Evolutionary conservation across 2,329 filamentous ascomycete genomes (phyloP).

Genomic region (Fusarium torulosum): DNA sequence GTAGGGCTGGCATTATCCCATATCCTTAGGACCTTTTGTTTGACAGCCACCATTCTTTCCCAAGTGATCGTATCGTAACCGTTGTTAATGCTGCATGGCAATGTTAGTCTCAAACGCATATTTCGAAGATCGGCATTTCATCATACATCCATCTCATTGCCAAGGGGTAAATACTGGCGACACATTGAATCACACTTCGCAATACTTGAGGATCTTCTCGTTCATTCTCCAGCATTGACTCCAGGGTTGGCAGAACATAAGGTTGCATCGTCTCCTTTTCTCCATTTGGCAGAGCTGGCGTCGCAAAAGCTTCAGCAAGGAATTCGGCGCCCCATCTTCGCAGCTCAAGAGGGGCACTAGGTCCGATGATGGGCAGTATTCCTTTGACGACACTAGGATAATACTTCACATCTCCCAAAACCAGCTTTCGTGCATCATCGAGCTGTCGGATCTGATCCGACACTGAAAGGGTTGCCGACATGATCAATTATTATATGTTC

Average conservation of each 20-base stretch:
- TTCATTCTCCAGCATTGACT: slow-evolving; percentile 76
- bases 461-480: slow-evolving; percentile 71
- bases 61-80: slow-evolving; percentile 84
- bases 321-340: slow-evolving; percentile 98
- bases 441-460: slow-evolving; percentile 87
- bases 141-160: slow-evolving; percentile 96
- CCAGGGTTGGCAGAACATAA: slow-evolving; percentile 81
- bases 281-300: slow-evolving; percentile 80
- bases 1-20: slow-evolving; percentile 85
- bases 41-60: slow-evolving; percentile 90
- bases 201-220: slow-evolving; percentile 83
- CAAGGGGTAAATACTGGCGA: slow-evolving; percentile 92
- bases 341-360: slow-evolving; percentile 80
- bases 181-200: slow-evolving; percentile 87
- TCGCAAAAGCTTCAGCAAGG: slow-evolving; percentile 94
- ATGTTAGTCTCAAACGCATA: slow-evolving; percentile 48
- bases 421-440: slow-evolving; percentile 89
- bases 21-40: slow-evolving; percentile 85
- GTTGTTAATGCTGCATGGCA: slow-evolving; percentile 79
- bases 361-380: slow-evolving; percentile 90
- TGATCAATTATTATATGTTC: slow-evolving; percentile 39
- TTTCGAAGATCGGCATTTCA: slow-evolving; percentile 21
- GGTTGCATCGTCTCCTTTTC: slow-evolving; percentile 86
- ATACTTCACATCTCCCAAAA: slow-evolving; percentile 86
- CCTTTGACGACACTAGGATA: slow-evolving; percentile 93